Evolutionary conservation across 768 basidiomycete species (phyloP).

Genomic region (Sarcodon aspratus): DNA sequence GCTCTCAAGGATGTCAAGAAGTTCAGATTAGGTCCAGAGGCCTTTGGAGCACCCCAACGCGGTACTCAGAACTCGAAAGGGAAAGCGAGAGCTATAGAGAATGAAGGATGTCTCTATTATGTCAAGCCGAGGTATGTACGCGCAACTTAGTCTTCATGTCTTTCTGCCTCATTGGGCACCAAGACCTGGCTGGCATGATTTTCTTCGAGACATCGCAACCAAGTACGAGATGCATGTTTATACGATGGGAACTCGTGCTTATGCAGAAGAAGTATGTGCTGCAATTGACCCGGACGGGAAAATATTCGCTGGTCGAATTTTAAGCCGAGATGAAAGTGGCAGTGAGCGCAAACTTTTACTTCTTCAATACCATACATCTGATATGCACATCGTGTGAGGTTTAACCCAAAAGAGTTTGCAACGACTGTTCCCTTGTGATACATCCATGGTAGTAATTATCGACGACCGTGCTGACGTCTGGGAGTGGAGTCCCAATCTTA

Average conservation of each 20-base stretch:
- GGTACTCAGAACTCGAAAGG: constrained; percentile 26
- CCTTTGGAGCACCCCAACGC: constrained; percentile 34
- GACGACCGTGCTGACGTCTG: constrained; percentile 98
- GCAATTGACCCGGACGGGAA: constrained; percentile 85
- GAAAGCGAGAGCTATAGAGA: constrained; percentile 56
- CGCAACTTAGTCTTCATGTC: not conserved
- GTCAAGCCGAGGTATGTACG: constrained; percentile 86
- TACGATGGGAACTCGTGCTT: constrained; percentile 97
- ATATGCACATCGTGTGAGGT: constrained; percentile 30
- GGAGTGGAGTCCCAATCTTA: constrained; percentile 94
- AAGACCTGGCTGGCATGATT: constrained; percentile 77
- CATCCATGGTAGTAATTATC: constrained; percentile 98
- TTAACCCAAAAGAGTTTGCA: constrained; percentile 87
- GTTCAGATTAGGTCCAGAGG: constrained; percentile 81
- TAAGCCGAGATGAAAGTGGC: constrained; percentile 93
- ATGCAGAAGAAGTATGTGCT: constrained; percentile 90
- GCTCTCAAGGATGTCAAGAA: constrained; percentile 84
- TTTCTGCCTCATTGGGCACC: not conserved
- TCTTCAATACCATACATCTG: too few species aligned
- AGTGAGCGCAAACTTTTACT: constrained; percentile 41
- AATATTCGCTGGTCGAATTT: constrained; percentile 77
- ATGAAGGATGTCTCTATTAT: constrained; percentile 89
- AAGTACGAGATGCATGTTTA: constrained; percentile 99
- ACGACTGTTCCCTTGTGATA: constrained; percentile 91
- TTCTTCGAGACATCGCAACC: constrained; percentile 56